A percentile compares a stretch with the other conserved stretches of the same genome.
Conservation (phyloP, 805 yeast species). For the Saturnispora saitoi region DNA sequence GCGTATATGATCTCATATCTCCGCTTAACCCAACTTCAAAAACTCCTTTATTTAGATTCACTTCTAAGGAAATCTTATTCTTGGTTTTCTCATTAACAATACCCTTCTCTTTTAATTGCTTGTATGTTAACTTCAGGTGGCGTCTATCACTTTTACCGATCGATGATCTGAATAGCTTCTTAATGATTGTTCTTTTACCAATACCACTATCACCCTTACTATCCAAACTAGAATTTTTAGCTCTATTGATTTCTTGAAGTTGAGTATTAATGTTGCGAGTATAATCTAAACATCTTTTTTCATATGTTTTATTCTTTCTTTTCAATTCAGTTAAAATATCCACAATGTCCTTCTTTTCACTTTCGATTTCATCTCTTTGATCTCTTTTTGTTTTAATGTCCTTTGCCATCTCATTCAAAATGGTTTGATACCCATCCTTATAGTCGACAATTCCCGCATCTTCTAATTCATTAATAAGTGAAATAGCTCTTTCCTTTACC, state of each 20-base stretch:
- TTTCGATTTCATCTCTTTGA: conserved; percentile 34
- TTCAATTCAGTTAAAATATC: conserved; percentile 36
- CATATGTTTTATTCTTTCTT: conserved; percentile 38
- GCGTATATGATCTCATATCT: conserved; percentile 24
- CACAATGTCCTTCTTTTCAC: conserved; percentile 34
- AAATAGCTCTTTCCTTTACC: conserved; percentile 67
- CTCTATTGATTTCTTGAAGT: conserved; percentile 16
- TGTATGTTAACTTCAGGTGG: not conserved
- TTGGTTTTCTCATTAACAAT: conserved; percentile 1
- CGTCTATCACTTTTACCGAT: conserved; percentile 6
- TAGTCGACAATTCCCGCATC: conserved; percentile 54
- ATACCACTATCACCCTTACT: conserved; percentile 4
- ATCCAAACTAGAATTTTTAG: not conserved
- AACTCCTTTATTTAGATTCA: conserved; percentile 65
- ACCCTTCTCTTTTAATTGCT: conserved; percentile 9
- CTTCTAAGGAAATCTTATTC: conserved; percentile 44
- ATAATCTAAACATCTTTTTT: conserved; percentile 38
- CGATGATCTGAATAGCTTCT: conserved; percentile 33
- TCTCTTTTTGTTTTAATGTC: conserved; percentile 53
- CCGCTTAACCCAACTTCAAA: conserved; percentile 55
- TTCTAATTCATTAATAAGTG: conserved; percentile 70
- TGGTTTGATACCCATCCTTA: conserved; percentile 62
- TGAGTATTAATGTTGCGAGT: conserved; percentile 38
- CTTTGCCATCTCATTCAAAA: conserved; percentile 74
- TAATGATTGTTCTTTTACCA: conserved; percentile 27